Base-by-base conservation (phyloP, 805 yeast genomes). In the Wickerhamomyces xylosicus region DNA sequence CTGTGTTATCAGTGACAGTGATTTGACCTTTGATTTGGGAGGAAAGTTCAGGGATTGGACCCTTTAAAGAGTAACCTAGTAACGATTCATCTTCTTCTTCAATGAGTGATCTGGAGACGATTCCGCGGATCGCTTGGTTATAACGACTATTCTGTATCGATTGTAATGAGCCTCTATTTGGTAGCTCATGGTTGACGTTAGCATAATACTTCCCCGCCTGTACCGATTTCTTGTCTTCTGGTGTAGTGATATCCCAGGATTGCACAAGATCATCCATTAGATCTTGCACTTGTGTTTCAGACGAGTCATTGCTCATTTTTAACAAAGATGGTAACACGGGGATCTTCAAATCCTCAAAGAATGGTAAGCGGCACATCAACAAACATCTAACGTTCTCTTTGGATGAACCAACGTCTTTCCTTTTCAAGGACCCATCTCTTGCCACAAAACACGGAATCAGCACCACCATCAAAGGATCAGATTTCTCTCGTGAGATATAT, bases 341-440 rank as follows among this genome's bases (percentile, higher is more conserved):
- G 14, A 76, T 63, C 47, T 74, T 72, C 45, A 77, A 81, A 54
- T 87, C 95, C 46, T 85, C 95, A 33, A 71, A 69, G 56, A 72
- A 84, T 2, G 95, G 92, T 11, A 86, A 53, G 35, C 78, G 62
- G 11, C 68, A 67, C 45, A 78, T 53, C 1, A 71, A 58, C 39
- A 85, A 66, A 0, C 69, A 66, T 42, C 71, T 62, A 16, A 53
- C 54, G 6, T 44, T 44, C 15, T 50, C 59, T 5, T 41, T 25
- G n/a, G 29, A 25, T 25, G 29, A 13, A 25, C 29, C 41, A 11
- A 47, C 36, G 6, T 48, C 41, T 22, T 58, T 52, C 33, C 59
- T 58, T 1, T 38, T 42, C 3, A 36, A 15, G 2, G 41, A 48
- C 4, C 45, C 50, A 11, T 35, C 41, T 28, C 41, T 53, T 28